These are phyloP conservation scores for Mycosarcoma mackinlayi DNA, from an alignment of 1,284 basidiomycete species.

Conservation along the genomic window DNA sequence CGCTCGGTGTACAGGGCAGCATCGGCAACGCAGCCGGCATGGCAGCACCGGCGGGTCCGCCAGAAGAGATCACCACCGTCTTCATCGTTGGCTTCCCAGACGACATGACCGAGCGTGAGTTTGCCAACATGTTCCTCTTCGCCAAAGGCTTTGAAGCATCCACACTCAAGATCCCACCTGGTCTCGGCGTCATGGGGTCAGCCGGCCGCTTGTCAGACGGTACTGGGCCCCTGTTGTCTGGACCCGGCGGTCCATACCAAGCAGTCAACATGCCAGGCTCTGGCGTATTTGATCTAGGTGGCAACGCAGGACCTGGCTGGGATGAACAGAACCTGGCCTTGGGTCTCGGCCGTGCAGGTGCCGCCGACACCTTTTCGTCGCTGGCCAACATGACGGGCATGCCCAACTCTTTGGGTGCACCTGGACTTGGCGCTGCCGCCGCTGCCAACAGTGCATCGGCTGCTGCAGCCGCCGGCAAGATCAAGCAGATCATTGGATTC, in stretches of 20 bases:
- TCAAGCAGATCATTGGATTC: slow-evolving; percentile 94
- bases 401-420: slow-evolving; percentile 30
- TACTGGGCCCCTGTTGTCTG: slow-evolving; percentile 29
- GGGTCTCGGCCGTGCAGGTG: slow-evolving; percentile 49
- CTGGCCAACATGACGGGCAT: slow-evolving; percentile 39
- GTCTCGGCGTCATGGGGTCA: slow-evolving; percentile 72
- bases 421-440: slow-evolving; percentile 22
- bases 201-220: slow-evolving; percentile 33
- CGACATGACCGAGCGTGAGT: slow-evolving; percentile 98
- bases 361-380: slow-evolving; percentile 43
- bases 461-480: slow-evolving; percentile 51
- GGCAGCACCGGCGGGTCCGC: slow-evolving; percentile 18
- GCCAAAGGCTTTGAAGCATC: slow-evolving; percentile 95
- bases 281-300: slow-evolving; percentile 35
- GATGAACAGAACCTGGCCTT: slow-evolving; percentile 51
- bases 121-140: slow-evolving; percentile 99
- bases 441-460: slow-evolving; percentile 18
- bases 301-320: slow-evolving; percentile 32
- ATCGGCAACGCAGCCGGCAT: slow-evolving; percentile 23
- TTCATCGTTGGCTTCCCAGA: slow-evolving; percentile 99
- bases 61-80: slow-evolving; percentile 94
- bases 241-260: slow-evolving; percentile 56
- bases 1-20: slow-evolving; percentile 25
- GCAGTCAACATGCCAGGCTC: slow-evolving; percentile 58
- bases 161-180: slow-evolving; percentile 94